These are phyloP conservation scores for Didymella pomorum DNA, from an alignment of 2,329 filamentous ascomycete species.

Conservation along the genomic window DNA sequence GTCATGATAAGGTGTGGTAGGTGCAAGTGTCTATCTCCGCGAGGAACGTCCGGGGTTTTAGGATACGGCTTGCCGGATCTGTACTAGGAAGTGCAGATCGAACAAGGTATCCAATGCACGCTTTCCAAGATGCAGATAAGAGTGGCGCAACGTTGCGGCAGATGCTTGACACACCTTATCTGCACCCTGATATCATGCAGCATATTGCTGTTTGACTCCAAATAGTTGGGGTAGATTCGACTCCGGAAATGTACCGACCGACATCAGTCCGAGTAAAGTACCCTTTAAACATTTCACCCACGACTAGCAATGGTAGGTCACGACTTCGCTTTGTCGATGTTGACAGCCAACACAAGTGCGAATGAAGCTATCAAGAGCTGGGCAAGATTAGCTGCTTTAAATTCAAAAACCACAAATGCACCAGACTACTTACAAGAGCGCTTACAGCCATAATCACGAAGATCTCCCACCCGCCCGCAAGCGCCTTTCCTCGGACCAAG, in stretches of 20 bases:
- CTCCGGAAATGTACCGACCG: background rate
- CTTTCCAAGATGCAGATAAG: constrained; percentile 7
- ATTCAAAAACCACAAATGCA: no score
- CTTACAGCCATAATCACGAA: constrained; percentile 57
- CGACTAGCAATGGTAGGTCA: background rate
- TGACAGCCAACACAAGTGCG: constrained; percentile 28
- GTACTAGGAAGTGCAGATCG: constrained; percentile 13
- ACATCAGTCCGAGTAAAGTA: background rate
- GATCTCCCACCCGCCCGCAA: constrained; percentile 68
- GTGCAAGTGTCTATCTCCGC: constrained; percentile 14
- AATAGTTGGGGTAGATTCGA: constrained; percentile 8
- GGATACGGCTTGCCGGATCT: constrained; percentile 6
- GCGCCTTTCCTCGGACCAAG: constrained; percentile 64
- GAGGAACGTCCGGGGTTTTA: constrained; percentile 8
- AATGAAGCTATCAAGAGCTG: constrained; percentile 30
- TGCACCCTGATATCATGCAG: constrained; percentile 2
- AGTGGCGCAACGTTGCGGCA: constrained; percentile 2
- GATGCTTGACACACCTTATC: constrained; percentile 16
- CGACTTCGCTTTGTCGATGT: constrained; percentile 26
- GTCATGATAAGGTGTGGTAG: constrained; percentile 14
- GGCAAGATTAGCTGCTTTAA: constrained; percentile 7
- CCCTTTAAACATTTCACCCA: background rate
- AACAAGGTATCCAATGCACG: constrained; percentile 1
- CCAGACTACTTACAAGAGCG: constrained; percentile 56
- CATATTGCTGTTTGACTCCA: background rate